Evolutionary conservation across 2,329 filamentous ascomycete genomes (phyloP), one percentile per base, ranked within the genome.

Genomic region (Cordyceps tenuipes): DNA sequence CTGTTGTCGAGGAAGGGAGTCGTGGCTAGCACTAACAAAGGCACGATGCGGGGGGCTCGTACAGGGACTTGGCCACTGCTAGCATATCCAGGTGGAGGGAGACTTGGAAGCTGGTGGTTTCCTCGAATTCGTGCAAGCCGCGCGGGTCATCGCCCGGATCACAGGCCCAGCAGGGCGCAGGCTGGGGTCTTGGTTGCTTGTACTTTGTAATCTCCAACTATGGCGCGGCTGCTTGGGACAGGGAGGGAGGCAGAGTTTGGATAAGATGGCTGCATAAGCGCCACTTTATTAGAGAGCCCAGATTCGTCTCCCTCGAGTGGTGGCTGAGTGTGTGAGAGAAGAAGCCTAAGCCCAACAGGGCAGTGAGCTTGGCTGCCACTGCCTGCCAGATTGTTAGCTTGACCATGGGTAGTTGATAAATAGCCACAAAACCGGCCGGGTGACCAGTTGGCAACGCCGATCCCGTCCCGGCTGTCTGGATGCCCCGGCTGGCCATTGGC

Each of bases 281-380:
- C 56, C 56, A 58, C 56, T 58, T 44, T 58, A 44, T 44, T 58
- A 44, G 31, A 23, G 29, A 49, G 26, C 10, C 46, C 56, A 58
- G 56, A 44, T 44, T 51, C 34, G 6, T 34, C 44, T 57, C 47
- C 55, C 36, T 31, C 15, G 34, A 55, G 47, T 41, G 54, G 49
- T 62, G 57, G 61, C 57, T 48, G 49, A 61, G 53, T 43, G 56
- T 62, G 56, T 62, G 62, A 64, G 62, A 63, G 51, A 64, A 64
- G 62, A 62, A 61, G 51, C 53, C 62, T 64, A 64, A 55, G 17
- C 61, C 53, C 15, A 43, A 63, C 52, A 26, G 23, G 62, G 59
- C 59, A 50, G 17, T 29, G 23, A 26, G 44, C 43, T 46, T 41
- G 34, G 17, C 43, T 43, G 15, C 5, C 17, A 9, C 41, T 41